These are phyloP conservation scores for Fistulinella staudtii DNA, from an alignment of 1,284 basidiomycete genomes.

Conservation along the genomic window DNA sequence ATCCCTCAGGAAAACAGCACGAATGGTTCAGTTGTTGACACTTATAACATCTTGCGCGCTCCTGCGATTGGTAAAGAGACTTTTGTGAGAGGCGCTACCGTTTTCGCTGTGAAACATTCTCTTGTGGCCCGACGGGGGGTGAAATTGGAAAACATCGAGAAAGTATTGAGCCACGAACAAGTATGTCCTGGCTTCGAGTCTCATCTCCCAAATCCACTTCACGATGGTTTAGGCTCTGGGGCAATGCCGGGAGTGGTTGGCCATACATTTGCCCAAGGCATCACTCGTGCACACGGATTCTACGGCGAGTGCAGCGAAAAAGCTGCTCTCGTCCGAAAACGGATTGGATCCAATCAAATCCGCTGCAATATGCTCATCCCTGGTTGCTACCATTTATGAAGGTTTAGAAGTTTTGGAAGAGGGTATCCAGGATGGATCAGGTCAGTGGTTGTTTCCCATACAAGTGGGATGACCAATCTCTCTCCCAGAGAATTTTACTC, in stretches of 20 bases:
- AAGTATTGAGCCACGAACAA: conserved; percentile 73
- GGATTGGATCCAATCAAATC: conserved; percentile 39
- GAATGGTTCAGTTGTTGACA: conserved; percentile 69
- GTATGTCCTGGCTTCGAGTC: conserved; percentile 32
- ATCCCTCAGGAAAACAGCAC: conserved; percentile 76
- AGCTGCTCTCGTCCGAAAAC: conserved; percentile 35
- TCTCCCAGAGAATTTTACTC: conserved; percentile 55
- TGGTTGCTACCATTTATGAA: conserved; percentile 55
- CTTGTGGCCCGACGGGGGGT: conserved; percentile 57
- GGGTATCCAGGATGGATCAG: conserved; percentile 58
- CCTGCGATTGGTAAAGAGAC: conserved; percentile 37
- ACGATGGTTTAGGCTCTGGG: conserved; percentile 57
- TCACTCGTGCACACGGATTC: conserved; percentile 54
- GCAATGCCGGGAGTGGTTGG: conserved; percentile 64
- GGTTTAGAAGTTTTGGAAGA: conserved; percentile 54
- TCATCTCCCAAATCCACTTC: not conserved
- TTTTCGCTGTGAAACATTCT: conserved; percentile 63
- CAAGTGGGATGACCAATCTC: not conserved
- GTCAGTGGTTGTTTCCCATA: conserved; percentile 33
- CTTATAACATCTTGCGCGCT: conserved; percentile 58
- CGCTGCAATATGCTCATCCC: conserved; percentile 70
- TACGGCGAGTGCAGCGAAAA: conserved; percentile 64
- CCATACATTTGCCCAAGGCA: conserved; percentile 49
- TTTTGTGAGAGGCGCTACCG: conserved; percentile 57
- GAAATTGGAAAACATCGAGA: conserved; percentile 46